phyloP scores from a whole-genome alignment of 148 eudicot genomes.

The Simmondsia chinensis region DNA sequence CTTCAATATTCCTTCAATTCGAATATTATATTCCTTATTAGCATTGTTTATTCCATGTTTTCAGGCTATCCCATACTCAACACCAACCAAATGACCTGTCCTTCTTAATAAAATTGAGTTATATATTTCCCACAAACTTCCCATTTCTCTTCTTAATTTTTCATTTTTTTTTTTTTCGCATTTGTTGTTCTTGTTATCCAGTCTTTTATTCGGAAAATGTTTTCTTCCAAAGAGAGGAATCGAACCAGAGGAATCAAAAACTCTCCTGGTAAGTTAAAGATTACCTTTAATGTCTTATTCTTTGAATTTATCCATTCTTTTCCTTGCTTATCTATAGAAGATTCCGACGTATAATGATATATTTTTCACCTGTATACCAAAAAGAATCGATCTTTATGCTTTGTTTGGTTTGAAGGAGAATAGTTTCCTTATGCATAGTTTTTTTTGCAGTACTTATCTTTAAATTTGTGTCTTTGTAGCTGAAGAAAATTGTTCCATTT shows the following conservation, averaged over 20 bases:
- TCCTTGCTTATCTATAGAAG: background rate
- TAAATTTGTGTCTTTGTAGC: too few relatives aligned
- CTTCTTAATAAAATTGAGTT: constrained; percentile 6
- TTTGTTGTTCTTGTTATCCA: constrained; percentile 19
- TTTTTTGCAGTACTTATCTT: too few relatives aligned
- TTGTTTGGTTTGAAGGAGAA: too few relatives aligned
- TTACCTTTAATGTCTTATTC: background rate
- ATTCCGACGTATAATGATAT: background rate
- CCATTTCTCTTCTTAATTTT: constrained; percentile 7
- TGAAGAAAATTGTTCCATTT: too few relatives aligned
- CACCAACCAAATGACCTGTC: constrained; percentile 16
- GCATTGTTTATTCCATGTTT: constrained; percentile 9
- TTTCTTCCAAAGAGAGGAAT: constrained; percentile 24
- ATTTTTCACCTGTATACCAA: too few relatives aligned
- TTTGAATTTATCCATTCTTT: background rate
- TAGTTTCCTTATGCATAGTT: too few relatives aligned
- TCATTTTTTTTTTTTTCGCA: background rate
- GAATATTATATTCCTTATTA: background rate
- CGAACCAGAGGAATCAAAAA: constrained; percentile 19
- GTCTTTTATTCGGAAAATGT: constrained; percentile 43
- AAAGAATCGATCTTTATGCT: too few relatives aligned
- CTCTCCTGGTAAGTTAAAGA: constrained; percentile 34
- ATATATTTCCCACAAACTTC: constrained; percentile 13
- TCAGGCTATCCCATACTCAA: constrained; percentile 6
- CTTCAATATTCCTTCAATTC: background rate